These are phyloP conservation scores for Schwanniomyces vanrijiae DNA, from an alignment of 805 yeast genomes.

Conservation along the genomic window DNA sequence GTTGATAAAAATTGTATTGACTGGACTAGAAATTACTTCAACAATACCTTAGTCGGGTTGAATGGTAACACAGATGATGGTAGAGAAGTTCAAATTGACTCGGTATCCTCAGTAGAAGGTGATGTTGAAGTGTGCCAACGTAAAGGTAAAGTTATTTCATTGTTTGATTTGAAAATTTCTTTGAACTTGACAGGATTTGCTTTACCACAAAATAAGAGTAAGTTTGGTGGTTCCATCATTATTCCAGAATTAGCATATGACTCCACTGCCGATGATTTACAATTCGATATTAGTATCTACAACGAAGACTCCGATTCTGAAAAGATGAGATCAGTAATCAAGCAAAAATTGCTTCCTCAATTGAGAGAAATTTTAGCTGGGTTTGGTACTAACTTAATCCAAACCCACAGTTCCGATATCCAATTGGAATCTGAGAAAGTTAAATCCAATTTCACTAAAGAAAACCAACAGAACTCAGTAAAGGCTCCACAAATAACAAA, in stretches of 20 bases:
- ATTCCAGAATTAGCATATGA: slow-evolving; percentile 96
- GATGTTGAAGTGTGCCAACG: slow-evolving; percentile 97
- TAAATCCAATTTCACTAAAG: slow-evolving; percentile 42
- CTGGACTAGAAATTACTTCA: slow-evolving; percentile 84
- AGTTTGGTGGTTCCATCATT: slow-evolving; percentile 68
- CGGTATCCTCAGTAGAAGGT: slow-evolving; percentile 73
- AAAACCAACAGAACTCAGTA: slow-evolving; percentile 39
- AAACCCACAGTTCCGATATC: slow-evolving; percentile 78
- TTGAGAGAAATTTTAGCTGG: slow-evolving; percentile 57
- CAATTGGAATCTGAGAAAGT: slow-evolving; percentile 62
- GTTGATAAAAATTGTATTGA: slow-evolving; percentile 94
- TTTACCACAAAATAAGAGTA: slow-evolving; percentile 27
- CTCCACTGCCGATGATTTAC: slow-evolving; percentile 80
- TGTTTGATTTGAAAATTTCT: slow-evolving; percentile 77
- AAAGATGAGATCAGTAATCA: slow-evolving; percentile 51
- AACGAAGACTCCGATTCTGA: slow-evolving; percentile 50
- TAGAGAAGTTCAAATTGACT: slow-evolving; percentile 33
- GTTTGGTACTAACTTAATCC: slow-evolving; percentile 79
- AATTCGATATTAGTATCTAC: slow-evolving; percentile 72
- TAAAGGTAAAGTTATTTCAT: slow-evolving; percentile 91
- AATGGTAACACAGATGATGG: slow-evolving; percentile 32
- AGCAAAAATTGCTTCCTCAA: slow-evolving; percentile 61
- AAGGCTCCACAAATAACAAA: slow-evolving; percentile 22
- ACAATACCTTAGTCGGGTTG: slow-evolving; percentile 55
- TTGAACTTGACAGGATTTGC: slow-evolving; percentile 54